phyloP scores from a whole-genome alignment of 2,329 filamentous ascomycete genomes.

The Talaromyces sp. region DNA sequence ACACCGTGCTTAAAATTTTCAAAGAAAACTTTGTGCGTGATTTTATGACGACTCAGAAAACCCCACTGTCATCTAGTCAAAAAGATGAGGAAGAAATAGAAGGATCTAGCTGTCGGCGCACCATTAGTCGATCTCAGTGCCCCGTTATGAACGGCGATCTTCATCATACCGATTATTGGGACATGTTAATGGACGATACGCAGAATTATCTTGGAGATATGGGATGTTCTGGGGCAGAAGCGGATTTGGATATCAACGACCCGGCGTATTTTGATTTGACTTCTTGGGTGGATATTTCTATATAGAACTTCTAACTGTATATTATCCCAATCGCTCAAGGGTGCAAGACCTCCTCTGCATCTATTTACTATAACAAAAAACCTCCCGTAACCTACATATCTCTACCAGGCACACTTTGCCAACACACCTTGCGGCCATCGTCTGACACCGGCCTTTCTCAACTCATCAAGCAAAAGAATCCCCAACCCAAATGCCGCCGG shows the following conservation, averaged over 20 bases:
- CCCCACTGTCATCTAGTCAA: not conserved
- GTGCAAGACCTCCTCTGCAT: not conserved
- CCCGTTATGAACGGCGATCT: constrained; percentile 11
- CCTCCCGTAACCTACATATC: not conserved
- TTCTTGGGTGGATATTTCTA: constrained; percentile 7
- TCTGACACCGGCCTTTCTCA: constrained; percentile 59
- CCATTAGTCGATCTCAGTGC: not conserved
- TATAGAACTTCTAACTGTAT: not conserved
- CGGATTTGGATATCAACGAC: not conserved
- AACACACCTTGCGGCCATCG: constrained; percentile 55
- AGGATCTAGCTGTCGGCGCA: not conserved
- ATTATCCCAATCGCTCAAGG: not conserved
- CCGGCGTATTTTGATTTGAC: constrained; percentile 7
- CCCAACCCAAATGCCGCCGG: constrained; percentile 67
- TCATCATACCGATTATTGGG: constrained; percentile 6
- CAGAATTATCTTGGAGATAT: not conserved
- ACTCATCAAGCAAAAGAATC: constrained; percentile 63
- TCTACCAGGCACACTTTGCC: constrained; percentile 62
- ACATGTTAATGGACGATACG: constrained; percentile 5
- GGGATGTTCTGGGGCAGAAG: not conserved
- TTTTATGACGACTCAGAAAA: not conserved
- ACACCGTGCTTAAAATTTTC: constrained; percentile 3
- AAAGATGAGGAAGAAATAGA: too few species aligned
- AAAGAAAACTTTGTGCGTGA: constrained; percentile 4
- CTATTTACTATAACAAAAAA: not conserved